Base-by-base conservation (phyloP, 305 asterid species). In the Ilex paraguariensis region DNA sequence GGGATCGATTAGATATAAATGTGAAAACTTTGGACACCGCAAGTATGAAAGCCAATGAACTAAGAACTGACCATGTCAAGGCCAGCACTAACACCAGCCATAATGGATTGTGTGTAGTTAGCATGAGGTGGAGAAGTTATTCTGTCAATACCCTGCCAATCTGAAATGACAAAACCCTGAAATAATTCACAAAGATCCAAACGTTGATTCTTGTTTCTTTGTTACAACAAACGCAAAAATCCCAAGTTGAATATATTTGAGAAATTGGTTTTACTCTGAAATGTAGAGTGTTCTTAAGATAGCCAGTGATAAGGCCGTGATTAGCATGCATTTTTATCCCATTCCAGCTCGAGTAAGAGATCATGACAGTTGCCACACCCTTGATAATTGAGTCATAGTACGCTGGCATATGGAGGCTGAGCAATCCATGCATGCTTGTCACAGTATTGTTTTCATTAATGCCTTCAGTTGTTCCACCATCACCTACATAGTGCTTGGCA, bases 151-250 rank as follows among this genome's bases (percentile, higher is more conserved):
- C 91, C 95, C 16, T 76, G 54, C 86, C 88, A 86, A 65, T 86
- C 95, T 6, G 95, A 83, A 67, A 86, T 79, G 15, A 86, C 88
- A 70, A 86, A 86, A 5, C 95, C 95, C 91, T 83, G 77, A 62
- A 62, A 16, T 15, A 6, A 15, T 36, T 21, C 28, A 21, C 28
- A 21, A 21, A 48, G 36, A 28, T 13, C 15, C 21, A 6, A 33
- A 17, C 44, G 5, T 4, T 13, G 31, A 49, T 11, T 30, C 55
- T 15, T 42, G 71, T 33, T 28, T 3, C 15, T 65, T 60, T 7
- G 31, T 44, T 62, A 36, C 6, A 8, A 36, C 9, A 4, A 4
- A 5, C 0, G 42, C 6, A 4, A 36, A 36, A 36, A 36, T 8
- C 42, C 42, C 42, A 36, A 36, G 42, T 5, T 8, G 9, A 36